These are phyloP conservation scores for Phylloporus sp. DNA, from an alignment of 768 basidiomycete species.

Conservation along the genomic window DNA sequence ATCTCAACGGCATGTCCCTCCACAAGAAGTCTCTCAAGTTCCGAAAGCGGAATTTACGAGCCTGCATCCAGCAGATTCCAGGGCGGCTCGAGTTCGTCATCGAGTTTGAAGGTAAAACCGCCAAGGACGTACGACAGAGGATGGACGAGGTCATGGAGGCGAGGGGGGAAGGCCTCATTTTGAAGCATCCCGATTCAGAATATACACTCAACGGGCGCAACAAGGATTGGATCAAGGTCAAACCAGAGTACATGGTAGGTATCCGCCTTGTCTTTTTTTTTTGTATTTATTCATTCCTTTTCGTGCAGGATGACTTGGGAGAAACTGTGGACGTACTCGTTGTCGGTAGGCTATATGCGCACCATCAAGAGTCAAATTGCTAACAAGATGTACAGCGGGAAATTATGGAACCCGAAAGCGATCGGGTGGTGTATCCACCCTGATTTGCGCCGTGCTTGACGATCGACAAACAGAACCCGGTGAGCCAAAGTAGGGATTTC, in stretches of 20 bases:
- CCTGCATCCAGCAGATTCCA: slow-evolving; percentile 59
- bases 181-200: slow-evolving; percentile 77
- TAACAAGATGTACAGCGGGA: slow-evolving; percentile 47
- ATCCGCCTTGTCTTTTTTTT: slow-evolving; percentile 5
- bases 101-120: slow-evolving; percentile 69
- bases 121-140: slow-evolving; percentile 71
- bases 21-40: slow-evolving; percentile 65
- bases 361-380: neutral
- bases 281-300: neutral
- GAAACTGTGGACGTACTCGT: slow-evolving; percentile 92
- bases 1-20: slow-evolving; percentile 78
- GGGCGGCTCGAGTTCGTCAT: slow-evolving; percentile 79
- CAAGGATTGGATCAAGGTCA: slow-evolving; percentile 93
- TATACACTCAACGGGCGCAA: slow-evolving; percentile 87
- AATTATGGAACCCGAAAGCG: slow-evolving; percentile 86
- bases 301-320: slow-evolving; percentile 74
- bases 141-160: slow-evolving; percentile 82
- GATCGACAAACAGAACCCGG: slow-evolving; percentile 53
- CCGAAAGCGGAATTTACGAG: slow-evolving; percentile 72
- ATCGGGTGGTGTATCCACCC: slow-evolving; percentile 82
- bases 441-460: slow-evolving; percentile 86
- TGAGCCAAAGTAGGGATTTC: slow-evolving; percentile 50
- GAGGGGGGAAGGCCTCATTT: slow-evolving; percentile 89
- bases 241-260: slow-evolving; percentile 89
- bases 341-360: slow-evolving; percentile 50